Conservation (phyloP, 75 land plant species). For the Picea glauca region DNA sequence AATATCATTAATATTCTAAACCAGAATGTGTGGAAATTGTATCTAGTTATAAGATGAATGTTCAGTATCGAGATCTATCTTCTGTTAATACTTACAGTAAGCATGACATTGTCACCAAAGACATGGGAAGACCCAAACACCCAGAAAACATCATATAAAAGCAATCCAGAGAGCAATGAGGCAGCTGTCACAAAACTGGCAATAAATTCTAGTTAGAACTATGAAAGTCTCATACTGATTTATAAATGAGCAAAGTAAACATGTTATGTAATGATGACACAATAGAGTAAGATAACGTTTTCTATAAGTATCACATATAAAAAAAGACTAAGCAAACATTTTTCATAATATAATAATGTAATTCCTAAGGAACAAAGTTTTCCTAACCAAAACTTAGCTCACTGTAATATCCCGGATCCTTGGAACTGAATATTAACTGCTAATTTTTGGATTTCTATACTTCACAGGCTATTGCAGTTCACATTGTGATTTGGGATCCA, state of each 20-base stretch:
- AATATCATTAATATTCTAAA: neutral
- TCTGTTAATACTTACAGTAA: slow-evolving; percentile 30
- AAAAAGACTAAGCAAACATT: neutral
- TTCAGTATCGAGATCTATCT: slow-evolving; percentile 4
- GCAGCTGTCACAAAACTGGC: slow-evolving; percentile 51
- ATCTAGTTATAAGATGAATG: neutral
- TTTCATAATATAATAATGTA: neutral
- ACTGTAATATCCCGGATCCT: neutral
- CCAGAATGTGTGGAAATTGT: neutral
- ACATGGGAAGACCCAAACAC: slow-evolving; percentile 53
- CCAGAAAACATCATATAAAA: slow-evolving; percentile 59
- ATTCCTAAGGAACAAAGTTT: neutral
- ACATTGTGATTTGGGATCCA: no score
- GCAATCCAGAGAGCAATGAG: slow-evolving; percentile 43
- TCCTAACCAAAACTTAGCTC: neutral
- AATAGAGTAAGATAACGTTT: neutral
- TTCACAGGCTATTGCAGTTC: no score
- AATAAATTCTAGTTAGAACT: slow-evolving; percentile 3
- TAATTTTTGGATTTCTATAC: no score
- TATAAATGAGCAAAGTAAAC: neutral
- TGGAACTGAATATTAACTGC: no score
- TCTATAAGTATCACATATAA: neutral
- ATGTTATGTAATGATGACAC: neutral
- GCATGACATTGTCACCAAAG: slow-evolving; percentile 58
- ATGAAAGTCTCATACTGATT: neutral